Percentiles rank a stretch among this genome's conserved stretches.
phyloP scores from a whole-genome alignment of 2,329 filamentous ascomycete species.

The Trichophyton schoenleinii region DNA sequence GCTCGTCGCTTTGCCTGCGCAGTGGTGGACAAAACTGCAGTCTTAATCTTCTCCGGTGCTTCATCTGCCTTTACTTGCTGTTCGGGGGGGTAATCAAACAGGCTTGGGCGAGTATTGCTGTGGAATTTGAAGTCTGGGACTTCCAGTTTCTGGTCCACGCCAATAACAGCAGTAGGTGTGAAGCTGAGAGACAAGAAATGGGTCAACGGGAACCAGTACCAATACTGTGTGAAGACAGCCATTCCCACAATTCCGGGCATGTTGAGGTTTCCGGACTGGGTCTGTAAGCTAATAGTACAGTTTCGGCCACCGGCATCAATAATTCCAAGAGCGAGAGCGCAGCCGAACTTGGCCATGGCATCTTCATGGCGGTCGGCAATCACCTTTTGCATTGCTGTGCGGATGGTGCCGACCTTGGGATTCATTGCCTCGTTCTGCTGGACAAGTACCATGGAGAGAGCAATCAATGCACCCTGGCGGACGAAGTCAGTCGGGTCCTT shows the following conservation, averaged over 20 bases:
- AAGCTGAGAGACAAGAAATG: conserved; percentile 95
- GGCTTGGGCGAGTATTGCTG: conserved; percentile 82
- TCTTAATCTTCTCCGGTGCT: conserved; percentile 84
- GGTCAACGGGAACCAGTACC: conserved; percentile 99
- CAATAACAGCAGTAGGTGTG: conserved; percentile 92
- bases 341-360: conserved; percentile 98
- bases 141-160: conserved; percentile 83
- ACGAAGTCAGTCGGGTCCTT: conserved; percentile 99
- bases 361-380: conserved; percentile 92
- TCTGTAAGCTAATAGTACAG: conserved; percentile 95
- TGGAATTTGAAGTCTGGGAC: conserved; percentile 92
- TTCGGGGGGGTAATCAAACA: conserved; percentile 96
- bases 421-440: conserved; percentile 99
- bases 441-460: conserved; percentile 96
- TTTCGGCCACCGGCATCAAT: conserved; percentile 97
- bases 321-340: conserved; percentile 84
- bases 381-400: conserved; percentile 89
- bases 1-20: conserved; percentile 92
- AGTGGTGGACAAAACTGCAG: conserved; percentile 89
- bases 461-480: conserved; percentile 86
- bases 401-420: conserved; percentile 80
- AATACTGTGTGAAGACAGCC: conserved; percentile 97
- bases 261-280: conserved; percentile 94
- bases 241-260: conserved; percentile 97
- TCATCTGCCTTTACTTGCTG: conserved; percentile 92